Evolutionary conservation across 345 rosid genomes (phyloP), one percentile per base, ranked within the genome.

Genomic region (Ceriops tagal): DNA sequence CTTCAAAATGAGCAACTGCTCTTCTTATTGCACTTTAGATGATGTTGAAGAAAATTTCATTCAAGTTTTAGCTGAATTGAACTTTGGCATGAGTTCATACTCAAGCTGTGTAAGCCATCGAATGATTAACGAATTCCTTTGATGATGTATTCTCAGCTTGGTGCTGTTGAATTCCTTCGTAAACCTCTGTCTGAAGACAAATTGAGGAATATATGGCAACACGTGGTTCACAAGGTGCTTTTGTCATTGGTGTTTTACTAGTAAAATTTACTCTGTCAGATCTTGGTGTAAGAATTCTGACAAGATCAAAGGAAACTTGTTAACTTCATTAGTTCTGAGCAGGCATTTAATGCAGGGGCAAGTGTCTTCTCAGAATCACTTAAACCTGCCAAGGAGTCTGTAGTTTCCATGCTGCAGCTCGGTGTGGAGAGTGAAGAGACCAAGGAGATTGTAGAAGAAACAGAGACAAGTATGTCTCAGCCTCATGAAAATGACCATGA

Each of bases 141-240:
- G 72, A 79, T 57, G 57, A 71, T 73, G 64, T 66, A 70, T 76
- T 79, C 80, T 69, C 91, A 95, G 97, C 89, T 86, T 39, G 99
- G 99, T 73, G 99, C 97, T 52, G 97, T 95, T 60, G 99, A 92
- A 81, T 95, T 95, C 83, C 96, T 95, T 34, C 84, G 37, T 62
- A 90, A 92, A 78, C 99, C 99, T 7, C 81, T 95, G 35, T 86
- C 88, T 0, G 88, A 87, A 62, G 97, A 90, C 65, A 95, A 92
- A 76, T 79, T 95, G 65, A 82, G 83, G 81, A 90, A 95, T 63
- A 82, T 95, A 71, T 95, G 99, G 99, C 99, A 95, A 78, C 99
- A 95, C 19, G 97, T 95, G 71, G 92, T 90, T 78, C 97, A 92
- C 72, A 95, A 92, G 96, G 99, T 92, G 67, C 62, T 27, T 53